Evolutionary conservation across 371 early-diverging fungal genomes (phyloP).

Genomic region (Mortierella sp.): DNA sequence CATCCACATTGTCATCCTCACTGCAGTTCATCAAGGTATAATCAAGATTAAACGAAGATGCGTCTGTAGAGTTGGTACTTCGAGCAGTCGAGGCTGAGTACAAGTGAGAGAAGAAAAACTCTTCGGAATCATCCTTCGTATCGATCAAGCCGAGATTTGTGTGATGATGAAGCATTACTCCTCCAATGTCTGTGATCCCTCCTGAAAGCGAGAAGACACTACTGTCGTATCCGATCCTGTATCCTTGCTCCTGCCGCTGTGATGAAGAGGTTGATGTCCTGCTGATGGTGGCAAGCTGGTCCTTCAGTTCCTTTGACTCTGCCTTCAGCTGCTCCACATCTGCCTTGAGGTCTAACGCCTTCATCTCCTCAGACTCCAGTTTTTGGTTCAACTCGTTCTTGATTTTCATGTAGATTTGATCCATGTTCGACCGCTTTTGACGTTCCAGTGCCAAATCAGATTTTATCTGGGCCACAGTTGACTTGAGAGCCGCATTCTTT

Average conservation of each 20-base stretch:
- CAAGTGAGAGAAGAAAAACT: conserved; percentile 26
- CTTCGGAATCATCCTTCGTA: conserved; percentile 44
- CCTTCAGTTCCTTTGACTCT: conserved; percentile 34
- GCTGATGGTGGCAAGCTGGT: conserved; percentile 11
- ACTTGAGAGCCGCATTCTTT: conserved; percentile 30
- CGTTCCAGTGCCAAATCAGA: conserved; percentile 36
- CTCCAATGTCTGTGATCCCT: conserved; percentile 32
- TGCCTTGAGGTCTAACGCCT: conserved; percentile 16
- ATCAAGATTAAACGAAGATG: background rate
- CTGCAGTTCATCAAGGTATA: conserved; percentile 10
- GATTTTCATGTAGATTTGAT: conserved; percentile 32
- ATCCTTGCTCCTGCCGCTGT: background rate
- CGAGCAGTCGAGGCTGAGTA: conserved; percentile 22
- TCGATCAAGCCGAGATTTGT: conserved; percentile 15
- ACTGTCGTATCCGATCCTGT: conserved; percentile 35
- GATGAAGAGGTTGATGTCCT: background rate
- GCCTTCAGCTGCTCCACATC: conserved; percentile 32
- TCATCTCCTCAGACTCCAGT: conserved; percentile 33
- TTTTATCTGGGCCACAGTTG: conserved; percentile 24
- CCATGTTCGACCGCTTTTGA: conserved; percentile 31
- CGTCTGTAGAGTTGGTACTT: background rate
- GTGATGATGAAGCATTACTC: conserved; percentile 20
- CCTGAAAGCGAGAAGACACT: conserved; percentile 26
- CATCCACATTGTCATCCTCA: conserved; percentile 5
- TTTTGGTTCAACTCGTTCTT: conserved; percentile 30